Conservation (phyloP, 73 alveolate species). For the Paraurostyla sp. region DNA sequence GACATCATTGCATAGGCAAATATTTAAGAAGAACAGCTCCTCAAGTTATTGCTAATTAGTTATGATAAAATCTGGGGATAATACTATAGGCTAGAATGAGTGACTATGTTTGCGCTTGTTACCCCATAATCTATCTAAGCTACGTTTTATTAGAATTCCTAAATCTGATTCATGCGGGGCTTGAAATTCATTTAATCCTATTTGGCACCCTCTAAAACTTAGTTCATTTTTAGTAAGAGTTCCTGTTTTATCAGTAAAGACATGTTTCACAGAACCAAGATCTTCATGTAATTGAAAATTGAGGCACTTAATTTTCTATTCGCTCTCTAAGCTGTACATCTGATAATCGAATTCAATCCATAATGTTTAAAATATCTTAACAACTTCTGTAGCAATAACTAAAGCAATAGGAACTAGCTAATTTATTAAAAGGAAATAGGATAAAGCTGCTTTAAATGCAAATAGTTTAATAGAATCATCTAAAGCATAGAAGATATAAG, state of each 20-base stretch:
- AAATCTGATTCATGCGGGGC: background rate
- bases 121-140: background rate
- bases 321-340: background rate
- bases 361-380: conserved; percentile 88
- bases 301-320: background rate
- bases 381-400: conserved; percentile 94
- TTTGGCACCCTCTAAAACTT: conserved; percentile 16
- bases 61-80: background rate
- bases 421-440: conserved; percentile 87
- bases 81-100: background rate
- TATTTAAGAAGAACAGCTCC: background rate
- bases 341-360: conserved; percentile 80
- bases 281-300: conserved; percentile 86
- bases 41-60: background rate
- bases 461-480: background rate
- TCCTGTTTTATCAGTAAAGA: conserved; percentile 97
- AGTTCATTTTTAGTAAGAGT: conserved; percentile 90
- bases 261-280: conserved; percentile 91
- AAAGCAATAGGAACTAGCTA: conserved; percentile 95
- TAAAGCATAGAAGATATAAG: conserved; percentile 11
- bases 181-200: background rate
- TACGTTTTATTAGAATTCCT: background rate
- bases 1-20: conserved; percentile 48
- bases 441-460: conserved; percentile 36
- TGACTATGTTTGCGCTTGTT: too few relatives aligned